phyloP scores from a whole-genome alignment of 2,329 filamentous ascomycete genomes.

The Fusarium proliferatum region DNA sequence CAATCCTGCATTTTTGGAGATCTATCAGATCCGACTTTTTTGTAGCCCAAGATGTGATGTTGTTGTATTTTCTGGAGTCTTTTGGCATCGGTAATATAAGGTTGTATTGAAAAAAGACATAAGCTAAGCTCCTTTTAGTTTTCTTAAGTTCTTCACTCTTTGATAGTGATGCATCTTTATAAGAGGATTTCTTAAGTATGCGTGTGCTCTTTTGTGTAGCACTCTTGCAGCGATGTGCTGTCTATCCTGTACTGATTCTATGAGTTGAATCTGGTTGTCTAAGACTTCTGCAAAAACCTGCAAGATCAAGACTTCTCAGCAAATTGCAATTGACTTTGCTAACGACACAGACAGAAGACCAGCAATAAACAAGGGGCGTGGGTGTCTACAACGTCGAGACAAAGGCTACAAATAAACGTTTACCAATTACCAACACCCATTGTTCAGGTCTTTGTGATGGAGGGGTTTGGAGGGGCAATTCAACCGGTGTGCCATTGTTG shows the following conservation, averaged over 20 bases:
- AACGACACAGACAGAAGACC: too few species aligned
- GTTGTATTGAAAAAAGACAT: background rate
- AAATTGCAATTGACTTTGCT: too few species aligned
- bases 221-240: too few species aligned
- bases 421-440: background rate
- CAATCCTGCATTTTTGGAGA: background rate
- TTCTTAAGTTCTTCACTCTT: background rate
- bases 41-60: too few species aligned
- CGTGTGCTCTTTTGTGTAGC: background rate
- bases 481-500: too few species aligned
- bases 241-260: background rate
- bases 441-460: too few species aligned
- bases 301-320: too few species aligned
- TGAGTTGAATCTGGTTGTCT: background rate
- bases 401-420: background rate
- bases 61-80: background rate
- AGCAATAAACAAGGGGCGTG: too few species aligned
- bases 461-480: too few species aligned
- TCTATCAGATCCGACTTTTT: background rate
- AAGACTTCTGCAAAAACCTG: too few species aligned
- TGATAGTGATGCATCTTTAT: background rate
- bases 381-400: too few species aligned
- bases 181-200: background rate
- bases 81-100: background rate
- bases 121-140: background rate